Conservation (phyloP, 768 basidiomycete species). For the Mycena leptocephala region DNA sequence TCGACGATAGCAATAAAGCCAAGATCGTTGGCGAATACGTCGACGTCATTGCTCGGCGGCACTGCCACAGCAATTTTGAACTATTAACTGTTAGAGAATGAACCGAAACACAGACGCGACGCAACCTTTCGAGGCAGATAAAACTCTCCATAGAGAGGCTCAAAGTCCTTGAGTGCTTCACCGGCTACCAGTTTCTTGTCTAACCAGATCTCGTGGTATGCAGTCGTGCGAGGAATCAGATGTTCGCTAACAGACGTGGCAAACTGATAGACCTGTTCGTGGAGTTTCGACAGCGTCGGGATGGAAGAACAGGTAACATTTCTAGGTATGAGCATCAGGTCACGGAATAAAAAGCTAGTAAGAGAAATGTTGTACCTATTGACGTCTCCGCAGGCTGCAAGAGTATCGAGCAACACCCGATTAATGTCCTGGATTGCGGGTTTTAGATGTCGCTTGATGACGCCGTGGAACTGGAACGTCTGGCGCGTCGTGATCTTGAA, state of each 20-base stretch:
- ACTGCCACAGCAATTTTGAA: conserved; percentile 98
- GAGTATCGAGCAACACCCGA: conserved; percentile 89
- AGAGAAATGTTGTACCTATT: conserved; percentile 74
- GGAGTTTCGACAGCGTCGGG: conserved; percentile 90
- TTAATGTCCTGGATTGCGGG: conserved; percentile 98
- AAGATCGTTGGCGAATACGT: conserved; percentile 95
- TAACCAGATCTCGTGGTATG: conserved; percentile 99
- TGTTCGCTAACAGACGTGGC: conserved; percentile 88
- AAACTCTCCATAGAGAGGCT: conserved; percentile 98
- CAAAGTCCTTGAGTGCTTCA: conserved; percentile 93
- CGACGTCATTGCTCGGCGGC: conserved; percentile 96
- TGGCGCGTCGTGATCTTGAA: conserved; percentile 98
- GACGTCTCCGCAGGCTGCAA: conserved; percentile 98
- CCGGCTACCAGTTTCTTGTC: conserved; percentile 98
- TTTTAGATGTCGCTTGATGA: conserved; percentile 97
- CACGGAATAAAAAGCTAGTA: neutral
- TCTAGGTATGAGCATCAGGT: conserved; percentile 53
- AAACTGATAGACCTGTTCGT: conserved; percentile 88
- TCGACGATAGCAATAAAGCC: conserved; percentile 97
- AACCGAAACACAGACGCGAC: conserved; percentile 18
- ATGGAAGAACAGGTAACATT: conserved; percentile 95
- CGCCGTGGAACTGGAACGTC: conserved; percentile 99
- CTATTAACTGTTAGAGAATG: conserved; percentile 56
- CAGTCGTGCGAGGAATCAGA: conserved; percentile 90
- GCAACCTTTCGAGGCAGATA: conserved; percentile 95